Conservation (phyloP, 2,329 filamentous ascomycete genomes). For the Sclerotinia glacialis region DNA sequence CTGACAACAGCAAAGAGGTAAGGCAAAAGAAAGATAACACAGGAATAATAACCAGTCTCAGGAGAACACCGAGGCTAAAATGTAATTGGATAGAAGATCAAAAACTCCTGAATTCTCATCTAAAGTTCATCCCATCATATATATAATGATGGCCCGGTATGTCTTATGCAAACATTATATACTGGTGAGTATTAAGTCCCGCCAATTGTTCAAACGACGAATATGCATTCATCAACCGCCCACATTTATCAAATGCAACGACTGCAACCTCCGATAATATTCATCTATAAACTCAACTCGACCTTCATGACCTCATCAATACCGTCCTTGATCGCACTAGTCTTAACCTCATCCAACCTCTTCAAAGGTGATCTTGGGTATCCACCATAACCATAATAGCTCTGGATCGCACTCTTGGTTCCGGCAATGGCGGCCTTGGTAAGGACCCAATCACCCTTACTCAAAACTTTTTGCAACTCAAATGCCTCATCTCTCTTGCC, state of each 20-base stretch:
- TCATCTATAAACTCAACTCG: conserved; percentile 47
- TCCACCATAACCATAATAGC: conserved; percentile 78
- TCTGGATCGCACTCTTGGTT: conserved; percentile 81
- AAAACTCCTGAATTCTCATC: conserved; percentile 1
- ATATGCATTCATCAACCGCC: neutral
- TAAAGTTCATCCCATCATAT: neutral
- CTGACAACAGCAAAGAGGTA: neutral
- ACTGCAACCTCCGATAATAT: neutral
- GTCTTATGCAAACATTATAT: conserved; percentile 3
- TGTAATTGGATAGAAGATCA: neutral
- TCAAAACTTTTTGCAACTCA: conserved; percentile 72
- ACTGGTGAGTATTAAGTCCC: neutral
- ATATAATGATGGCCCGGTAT: neutral
- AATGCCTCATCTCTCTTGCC: conserved; percentile 74
- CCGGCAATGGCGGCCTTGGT: conserved; percentile 81
- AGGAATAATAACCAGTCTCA: neutral
- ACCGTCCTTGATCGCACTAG: conserved; percentile 53
- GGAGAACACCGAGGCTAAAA: neutral
- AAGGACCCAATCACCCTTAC: conserved; percentile 76
- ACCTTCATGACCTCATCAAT: conserved; percentile 64
- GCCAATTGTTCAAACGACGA: neutral
- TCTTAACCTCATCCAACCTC: conserved; percentile 57
- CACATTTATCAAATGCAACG: neutral
- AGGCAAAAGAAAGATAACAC: neutral
- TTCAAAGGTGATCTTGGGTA: conserved; percentile 71